Conservation (phyloP, 148 eudicot genomes). For the Nepenthes mirabilis region DNA sequence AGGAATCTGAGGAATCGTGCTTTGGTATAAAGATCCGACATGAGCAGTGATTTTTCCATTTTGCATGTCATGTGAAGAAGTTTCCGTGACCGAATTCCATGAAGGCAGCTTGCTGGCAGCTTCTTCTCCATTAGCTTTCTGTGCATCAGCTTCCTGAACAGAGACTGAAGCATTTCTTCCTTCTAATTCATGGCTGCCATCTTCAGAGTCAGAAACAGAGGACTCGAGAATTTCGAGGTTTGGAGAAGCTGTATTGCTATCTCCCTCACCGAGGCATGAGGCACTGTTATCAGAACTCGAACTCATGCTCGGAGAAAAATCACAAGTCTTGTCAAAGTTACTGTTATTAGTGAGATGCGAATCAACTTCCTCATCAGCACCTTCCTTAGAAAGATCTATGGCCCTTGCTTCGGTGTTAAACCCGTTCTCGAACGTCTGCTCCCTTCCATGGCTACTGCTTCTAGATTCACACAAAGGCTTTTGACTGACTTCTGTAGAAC, state of each 20-base stretch:
- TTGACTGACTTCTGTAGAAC: constrained; percentile 21
- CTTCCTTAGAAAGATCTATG: constrained; percentile 16
- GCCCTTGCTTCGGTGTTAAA: constrained; percentile 12
- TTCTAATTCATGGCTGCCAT: constrained; percentile 54
- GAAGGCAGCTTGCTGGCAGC: constrained; percentile 8
- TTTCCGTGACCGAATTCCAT: constrained; percentile 17
- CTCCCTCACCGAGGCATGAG: constrained; percentile 87
- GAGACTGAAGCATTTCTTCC: constrained; percentile 35
- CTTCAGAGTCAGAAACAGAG: constrained; percentile 80
- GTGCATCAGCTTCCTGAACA: constrained; percentile 22
- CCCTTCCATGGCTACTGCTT: constrained; percentile 2
- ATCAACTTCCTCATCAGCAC: constrained; percentile 28
- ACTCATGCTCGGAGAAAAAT: constrained; percentile 43
- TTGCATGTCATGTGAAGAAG: constrained; percentile 13
- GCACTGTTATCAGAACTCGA: constrained; percentile 88
- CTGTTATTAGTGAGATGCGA: constrained; percentile 18
- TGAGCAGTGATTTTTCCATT: constrained; percentile 26
- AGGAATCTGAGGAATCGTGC: constrained; percentile 39
- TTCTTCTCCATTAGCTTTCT: constrained; percentile 14
- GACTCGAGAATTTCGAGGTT: constrained; percentile 56
- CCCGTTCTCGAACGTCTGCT: constrained; percentile 8
- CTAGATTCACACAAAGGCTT: constrained; percentile 10
- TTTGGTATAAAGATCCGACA: constrained; percentile 25
- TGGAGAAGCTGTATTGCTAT: constrained; percentile 51
- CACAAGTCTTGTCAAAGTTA: constrained; percentile 23